Base-by-base conservation (phyloP, 352 stramenopile genomes). In the Pythium dissimile region DNA sequence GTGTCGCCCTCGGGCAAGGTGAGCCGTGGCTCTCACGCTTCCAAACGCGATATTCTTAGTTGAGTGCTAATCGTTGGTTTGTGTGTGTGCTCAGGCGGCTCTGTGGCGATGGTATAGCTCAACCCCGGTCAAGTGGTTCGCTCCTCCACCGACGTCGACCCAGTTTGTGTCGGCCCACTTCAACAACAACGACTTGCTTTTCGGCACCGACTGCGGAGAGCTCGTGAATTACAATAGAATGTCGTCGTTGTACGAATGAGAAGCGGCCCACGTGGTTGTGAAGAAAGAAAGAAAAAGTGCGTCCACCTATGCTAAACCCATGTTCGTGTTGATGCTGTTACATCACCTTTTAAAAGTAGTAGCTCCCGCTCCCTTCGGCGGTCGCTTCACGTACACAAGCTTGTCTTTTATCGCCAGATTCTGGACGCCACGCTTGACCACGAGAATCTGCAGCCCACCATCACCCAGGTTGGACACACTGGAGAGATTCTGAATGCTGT, bases 31-130 rank as follows among this genome's bases (percentile, higher is more conserved):
- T 34, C 10, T 48, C 23, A n/a, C 16, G 35, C 16, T 9, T 44
- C 23, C 26, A 18, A 15, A 32, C 21, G 6, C 7, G 2, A 7
- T 46, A 20, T 32, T 44, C 32, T 31, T 7, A 5, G 10, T 18
- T 43, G 23, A 11, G 35, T 32, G 1, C 34, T 24, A 21, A 37
- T 26, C n/a, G n/a, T n/a, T n/a, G n/a, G 13, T 46, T 20, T 11
- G 8, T n/a, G n/a, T n/a, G n/a, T n/a, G n/a, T n/a, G n/a, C 49
- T n/a, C 51, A 93, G 80, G 86, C 79, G 37, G 80, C 79, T 16
- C 41, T 94, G 16, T 95, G 86, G 86, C 69, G 84, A 66, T 95
- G 86, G 86, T 91, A 92, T 59, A 77, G 75, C 21, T 71, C 84
- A 37, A 90, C 89, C 39, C 86, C 86, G 2, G 72, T 93, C 20